Conservation (phyloP, 495 filamentous ascomycete genomes). For the Aspergillus funiculosus region DNA sequence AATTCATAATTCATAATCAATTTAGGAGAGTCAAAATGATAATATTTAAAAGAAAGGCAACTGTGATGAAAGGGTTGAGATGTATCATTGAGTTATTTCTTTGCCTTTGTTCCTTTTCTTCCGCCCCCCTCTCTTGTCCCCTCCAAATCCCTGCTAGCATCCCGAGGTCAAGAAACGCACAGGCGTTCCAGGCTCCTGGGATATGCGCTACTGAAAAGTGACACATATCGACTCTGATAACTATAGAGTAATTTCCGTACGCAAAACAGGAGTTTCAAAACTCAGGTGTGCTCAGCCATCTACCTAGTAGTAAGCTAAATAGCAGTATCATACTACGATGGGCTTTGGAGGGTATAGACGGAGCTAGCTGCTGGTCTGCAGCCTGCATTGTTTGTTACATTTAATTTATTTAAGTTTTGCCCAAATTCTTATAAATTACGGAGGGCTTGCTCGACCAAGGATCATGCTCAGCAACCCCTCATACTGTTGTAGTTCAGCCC, state of each 20-base stretch:
- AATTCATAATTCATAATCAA: too few species aligned
- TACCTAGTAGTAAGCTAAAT: too few species aligned
- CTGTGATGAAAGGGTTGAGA: neutral
- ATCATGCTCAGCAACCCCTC: slow-evolving; percentile 10
- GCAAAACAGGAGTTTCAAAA: too few species aligned
- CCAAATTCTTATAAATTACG: slow-evolving; percentile 4
- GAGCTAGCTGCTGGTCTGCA: too few species aligned
- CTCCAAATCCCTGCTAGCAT: slow-evolving; percentile 1
- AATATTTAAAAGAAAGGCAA: too few species aligned
- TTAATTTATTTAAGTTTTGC: slow-evolving; percentile 13
- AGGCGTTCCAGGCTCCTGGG: slow-evolving; percentile 22
- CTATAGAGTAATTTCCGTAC: too few species aligned
- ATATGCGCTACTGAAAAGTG: slow-evolving; percentile 1
- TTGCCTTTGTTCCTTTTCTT: too few species aligned
- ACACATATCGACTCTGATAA: neutral
- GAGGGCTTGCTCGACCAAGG: neutral
- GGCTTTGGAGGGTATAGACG: too few species aligned
- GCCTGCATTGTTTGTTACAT: neutral
- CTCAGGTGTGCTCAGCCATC: too few species aligned
- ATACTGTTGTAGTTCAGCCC: slow-evolving; percentile 8
- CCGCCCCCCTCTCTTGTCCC: neutral
- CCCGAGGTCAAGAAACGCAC: slow-evolving; percentile 15
- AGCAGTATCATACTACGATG: too few species aligned
- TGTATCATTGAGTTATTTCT: neutral
- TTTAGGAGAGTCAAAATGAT: too few species aligned